These are phyloP conservation scores for Staphylotrichum tortipilum DNA, from an alignment of 495 filamentous ascomycete genomes.

Conservation along the genomic window DNA sequence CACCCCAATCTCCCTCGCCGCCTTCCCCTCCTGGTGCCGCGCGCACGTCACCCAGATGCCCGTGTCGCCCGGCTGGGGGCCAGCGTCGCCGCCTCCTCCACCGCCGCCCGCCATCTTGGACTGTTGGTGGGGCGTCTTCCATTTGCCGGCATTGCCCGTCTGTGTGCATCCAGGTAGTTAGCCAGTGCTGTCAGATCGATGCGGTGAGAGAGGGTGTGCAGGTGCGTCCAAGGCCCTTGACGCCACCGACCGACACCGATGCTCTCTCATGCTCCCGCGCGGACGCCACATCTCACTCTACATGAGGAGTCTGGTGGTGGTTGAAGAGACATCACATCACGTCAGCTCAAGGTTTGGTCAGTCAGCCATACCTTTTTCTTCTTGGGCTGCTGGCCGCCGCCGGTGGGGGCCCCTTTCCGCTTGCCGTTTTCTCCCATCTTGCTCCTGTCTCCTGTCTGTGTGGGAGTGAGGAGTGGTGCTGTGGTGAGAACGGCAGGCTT, in stretches of 20 bases:
- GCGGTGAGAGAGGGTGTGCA: too few species aligned
- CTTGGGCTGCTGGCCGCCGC: constrained; percentile 15
- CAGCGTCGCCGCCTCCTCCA: constrained; percentile 18
- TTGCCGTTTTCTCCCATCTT: constrained; percentile 19
- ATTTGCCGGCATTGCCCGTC: constrained; percentile 45
- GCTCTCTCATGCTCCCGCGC: too few species aligned
- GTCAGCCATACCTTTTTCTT: constrained; percentile 25
- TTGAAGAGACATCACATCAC: too few species aligned
- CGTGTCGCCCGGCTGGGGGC: constrained; percentile 64
- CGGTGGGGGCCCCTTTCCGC: constrained; percentile 20
- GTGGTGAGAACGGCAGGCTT: too few species aligned
- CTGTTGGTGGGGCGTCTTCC: constrained; percentile 47
- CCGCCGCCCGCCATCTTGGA: constrained; percentile 23
- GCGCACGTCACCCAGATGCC: constrained; percentile 90
- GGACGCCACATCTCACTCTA: neutral
- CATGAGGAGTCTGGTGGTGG: too few species aligned
- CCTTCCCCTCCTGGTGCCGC: constrained; percentile 68
- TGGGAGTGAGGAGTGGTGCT: too few species aligned
- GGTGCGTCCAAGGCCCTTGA: too few species aligned
- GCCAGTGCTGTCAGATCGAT: neutral
- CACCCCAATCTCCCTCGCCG: constrained; percentile 59
- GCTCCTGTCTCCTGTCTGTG: too few species aligned
- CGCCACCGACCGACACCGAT: too few species aligned
- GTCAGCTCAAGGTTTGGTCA: too few species aligned
- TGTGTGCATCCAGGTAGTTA: too few species aligned